Percentiles rank a stretch among this genome's conserved stretches.
phyloP scores from a whole-genome alignment of 768 basidiomycete genomes.

The Pulveroboletus sp. region DNA sequence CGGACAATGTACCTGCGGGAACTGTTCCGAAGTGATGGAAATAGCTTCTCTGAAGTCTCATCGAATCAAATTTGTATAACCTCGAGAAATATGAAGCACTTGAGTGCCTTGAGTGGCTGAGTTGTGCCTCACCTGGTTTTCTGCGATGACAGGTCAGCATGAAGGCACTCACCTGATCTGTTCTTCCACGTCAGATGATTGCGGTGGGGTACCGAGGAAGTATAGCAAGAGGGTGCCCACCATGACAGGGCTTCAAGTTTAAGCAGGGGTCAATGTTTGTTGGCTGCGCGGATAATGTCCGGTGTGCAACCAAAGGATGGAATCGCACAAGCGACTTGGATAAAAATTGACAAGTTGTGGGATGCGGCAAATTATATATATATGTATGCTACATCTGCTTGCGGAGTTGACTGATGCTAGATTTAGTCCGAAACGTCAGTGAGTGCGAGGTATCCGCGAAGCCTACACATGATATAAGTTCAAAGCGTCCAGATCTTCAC shows the following conservation, averaged over 20 bases:
- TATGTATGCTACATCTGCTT: slow-evolving; percentile 27
- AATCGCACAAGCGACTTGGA: background rate
- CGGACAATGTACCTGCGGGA: too few relatives aligned
- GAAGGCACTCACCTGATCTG: background rate
- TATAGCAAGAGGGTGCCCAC: too few relatives aligned
- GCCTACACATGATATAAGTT: slow-evolving; percentile 12
- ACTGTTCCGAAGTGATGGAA: too few relatives aligned
- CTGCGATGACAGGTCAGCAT: background rate
- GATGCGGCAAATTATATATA: slow-evolving; percentile 11
- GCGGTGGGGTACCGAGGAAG: too few relatives aligned
- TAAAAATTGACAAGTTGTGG: background rate
- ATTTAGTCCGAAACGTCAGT: slow-evolving; percentile 13
- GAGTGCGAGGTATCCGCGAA: slow-evolving; percentile 13
- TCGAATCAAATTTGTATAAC: too few relatives aligned
- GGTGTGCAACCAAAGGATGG: background rate
- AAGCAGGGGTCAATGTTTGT: too few relatives aligned
- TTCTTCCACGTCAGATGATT: background rate
- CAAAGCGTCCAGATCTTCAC: slow-evolving; percentile 94
- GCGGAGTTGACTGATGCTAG: slow-evolving; percentile 17
- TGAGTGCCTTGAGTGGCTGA: too few relatives aligned
- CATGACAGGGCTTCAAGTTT: too few relatives aligned
- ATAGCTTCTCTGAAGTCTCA: too few relatives aligned
- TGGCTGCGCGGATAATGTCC: background rate
- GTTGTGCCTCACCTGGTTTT: too few relatives aligned
- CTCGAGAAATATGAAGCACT: too few relatives aligned